Evolutionary conservation across 139 green algal genomes (phyloP), one percentile per base, ranked within the genome.

Genomic region (Volvox africanus): DNA sequence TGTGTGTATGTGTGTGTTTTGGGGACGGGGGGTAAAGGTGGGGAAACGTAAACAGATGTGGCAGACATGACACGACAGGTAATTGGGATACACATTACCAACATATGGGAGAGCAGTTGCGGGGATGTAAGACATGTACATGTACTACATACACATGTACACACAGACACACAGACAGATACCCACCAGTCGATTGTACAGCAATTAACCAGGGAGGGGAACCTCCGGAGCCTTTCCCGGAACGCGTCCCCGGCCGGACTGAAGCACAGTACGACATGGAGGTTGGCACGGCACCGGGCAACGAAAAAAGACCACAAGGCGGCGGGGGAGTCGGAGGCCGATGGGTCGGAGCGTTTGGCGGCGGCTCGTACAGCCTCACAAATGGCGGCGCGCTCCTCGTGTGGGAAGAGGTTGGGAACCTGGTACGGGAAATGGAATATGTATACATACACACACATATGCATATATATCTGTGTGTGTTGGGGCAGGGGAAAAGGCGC

Each of bases 181-280:
- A 44, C 88, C 21, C 81, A 93, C 91, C 91, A 93, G 87, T 93
- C 91, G 16, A 94, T 92, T 44, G 88, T 97, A 91, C 94, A 96
- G 94, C 95, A 97, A 92, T 96, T 96, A 87, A 96, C 93, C 12
- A 96, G 87, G 26, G 89, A 93, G 33, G 94, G 94, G 81, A 96
- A 96, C 86, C 95, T 93, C 26, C 95, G 88, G 62, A 94, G 92
- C 22, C 92, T 67, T 65, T 94, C 88, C 2, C 95, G 77, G 92
- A 97, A 97, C 17, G 94, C 95, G 69, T 95, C 94, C 19, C 96
- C 95, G 26, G 97, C 94, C 32, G 94, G 95, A 55, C 80, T 94
- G 94, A 96, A 96, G 88, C 91, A 93, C 22, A 96, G 93, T 55
- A 98, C 96, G 61, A 98, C 61, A 93, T 98, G 97, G 87, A 98